Base-by-base conservation (phyloP, 2,329 filamentous ascomycete genomes). In the Cladophialophora immunda region DNA sequence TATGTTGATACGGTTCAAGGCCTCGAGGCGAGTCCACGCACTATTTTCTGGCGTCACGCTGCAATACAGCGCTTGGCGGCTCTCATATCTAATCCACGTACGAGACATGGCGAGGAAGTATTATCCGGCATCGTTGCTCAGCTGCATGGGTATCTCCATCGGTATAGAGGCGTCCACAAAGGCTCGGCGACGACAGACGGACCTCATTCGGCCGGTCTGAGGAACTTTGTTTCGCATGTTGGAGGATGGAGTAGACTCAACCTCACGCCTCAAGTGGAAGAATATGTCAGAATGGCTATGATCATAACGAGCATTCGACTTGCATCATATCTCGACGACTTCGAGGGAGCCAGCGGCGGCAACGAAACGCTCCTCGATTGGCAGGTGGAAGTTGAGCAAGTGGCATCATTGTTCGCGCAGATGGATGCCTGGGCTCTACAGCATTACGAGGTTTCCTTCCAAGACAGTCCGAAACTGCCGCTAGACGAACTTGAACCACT, bases 281-380 rank as follows among this genome's bases (percentile, higher is more conserved):
- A 58, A 47, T 58, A 45, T 58, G 56, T 58, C 56, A 58, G 56
- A 47, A 58, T 58, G 56, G 38, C 56, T 1, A 19, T 58, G 36
- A 58, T 58, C 56, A 58, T 58, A 36, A 58, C 56, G 13, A 58
- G 36, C 38, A 36, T 36, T 34, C 25, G 38, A 32, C 36, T 58
- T 45, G 56, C 19, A 11, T 29, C 38, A 22, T 58, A 58, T 34
- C 38, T 58, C 22, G 56, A 58, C 25, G 25, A 45, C 22, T 4
- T 32, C 25, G 22, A 19, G 22, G 30, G 11, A 19, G 27, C n/a
- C 34, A 32, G 19, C 19, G 25, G 6, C 9, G 36, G 56, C 11
- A n/a, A 30, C 19, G 45, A 45, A 17, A n/a, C 45, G 4, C 25
- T 58, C 4, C 25, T n/a, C 15, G 56, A 30, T 45, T 58, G 56